These are phyloP conservation scores for Claviceps spartinae DNA, from an alignment of 2,329 filamentous ascomycete species.

Conservation along the genomic window DNA sequence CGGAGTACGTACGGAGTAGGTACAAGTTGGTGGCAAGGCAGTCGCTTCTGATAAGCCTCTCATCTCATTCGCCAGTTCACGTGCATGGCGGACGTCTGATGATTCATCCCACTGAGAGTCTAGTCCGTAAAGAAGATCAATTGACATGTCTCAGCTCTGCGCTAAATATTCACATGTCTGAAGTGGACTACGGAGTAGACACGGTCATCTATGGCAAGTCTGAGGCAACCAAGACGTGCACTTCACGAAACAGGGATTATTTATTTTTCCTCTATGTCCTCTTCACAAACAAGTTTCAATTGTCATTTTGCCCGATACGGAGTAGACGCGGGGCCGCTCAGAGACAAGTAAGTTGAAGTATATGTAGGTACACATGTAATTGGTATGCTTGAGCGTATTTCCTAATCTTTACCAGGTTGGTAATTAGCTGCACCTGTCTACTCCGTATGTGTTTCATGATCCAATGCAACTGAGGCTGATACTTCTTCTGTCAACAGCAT, in stretches of 20 bases:
- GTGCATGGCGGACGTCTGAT: not conserved
- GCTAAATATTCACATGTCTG: not conserved
- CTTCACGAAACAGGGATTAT: conserved; percentile 9
- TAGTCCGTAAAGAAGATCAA: not conserved
- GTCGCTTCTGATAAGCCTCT: too few relatives aligned
- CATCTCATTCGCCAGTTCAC: too few relatives aligned
- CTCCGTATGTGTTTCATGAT: too few relatives aligned
- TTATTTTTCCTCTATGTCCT: conserved; percentile 8
- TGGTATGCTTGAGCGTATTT: too few relatives aligned
- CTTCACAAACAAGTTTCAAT: conserved; percentile 22
- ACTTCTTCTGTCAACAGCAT: too few relatives aligned
- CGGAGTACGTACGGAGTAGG: too few relatives aligned
- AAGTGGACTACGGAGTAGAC: conserved; percentile 18
- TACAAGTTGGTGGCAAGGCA: too few relatives aligned
- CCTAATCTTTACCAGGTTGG: too few relatives aligned
- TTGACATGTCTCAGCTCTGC: not conserved
- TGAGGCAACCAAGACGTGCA: conserved; percentile 12
- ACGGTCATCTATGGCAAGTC: conserved; percentile 21
- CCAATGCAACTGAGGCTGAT: too few relatives aligned
- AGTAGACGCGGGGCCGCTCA: conserved; percentile 31
- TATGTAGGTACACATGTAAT: too few relatives aligned
- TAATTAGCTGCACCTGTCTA: too few relatives aligned
- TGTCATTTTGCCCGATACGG: conserved; percentile 32
- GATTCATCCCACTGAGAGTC: not conserved
- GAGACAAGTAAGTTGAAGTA: conserved; percentile 16